A percentile compares a stretch with the other conserved stretches of the same genome.
Evolutionary conservation across 768 basidiomycete genomes (phyloP).

Genomic region (Kwoniella botswanensis): DNA sequence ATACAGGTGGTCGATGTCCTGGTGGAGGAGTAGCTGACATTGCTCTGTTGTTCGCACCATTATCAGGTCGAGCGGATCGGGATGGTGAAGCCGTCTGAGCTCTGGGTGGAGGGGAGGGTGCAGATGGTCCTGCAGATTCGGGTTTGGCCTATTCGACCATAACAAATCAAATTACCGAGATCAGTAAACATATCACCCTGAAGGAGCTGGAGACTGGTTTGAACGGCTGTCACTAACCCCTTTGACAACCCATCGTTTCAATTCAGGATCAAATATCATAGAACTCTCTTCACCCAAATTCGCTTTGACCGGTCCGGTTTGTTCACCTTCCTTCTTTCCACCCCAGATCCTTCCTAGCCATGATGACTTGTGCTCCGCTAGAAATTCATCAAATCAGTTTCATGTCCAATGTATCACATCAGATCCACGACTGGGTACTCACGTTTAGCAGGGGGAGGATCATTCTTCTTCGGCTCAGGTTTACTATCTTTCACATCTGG

Average conservation of each 20-base stretch:
- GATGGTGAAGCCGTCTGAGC: slow-evolving; percentile 83
- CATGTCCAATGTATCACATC: neutral
- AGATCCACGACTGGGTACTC: slow-evolving; percentile 9
- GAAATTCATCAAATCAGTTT: neutral
- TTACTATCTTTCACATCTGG: slow-evolving; percentile 36
- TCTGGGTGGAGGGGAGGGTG: slow-evolving; percentile 75
- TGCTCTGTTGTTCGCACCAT: slow-evolving; percentile 14
- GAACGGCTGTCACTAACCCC: slow-evolving; percentile 64
- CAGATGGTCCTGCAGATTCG: slow-evolving; percentile 63
- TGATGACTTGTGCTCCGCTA: slow-evolving; percentile 36
- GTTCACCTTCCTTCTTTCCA: slow-evolving; percentile 72
- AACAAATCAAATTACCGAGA: too few relatives aligned
- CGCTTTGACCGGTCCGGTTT: slow-evolving; percentile 77
- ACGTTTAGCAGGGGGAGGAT: slow-evolving; percentile 23
- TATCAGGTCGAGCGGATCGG: slow-evolving; percentile 19
- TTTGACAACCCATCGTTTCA: slow-evolving; percentile 94
- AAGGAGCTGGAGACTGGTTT: too few relatives aligned
- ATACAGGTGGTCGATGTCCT: slow-evolving; percentile 17
- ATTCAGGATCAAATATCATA: slow-evolving; percentile 94
- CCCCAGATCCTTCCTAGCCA: slow-evolving; percentile 82
- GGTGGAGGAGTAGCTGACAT: slow-evolving; percentile 39
- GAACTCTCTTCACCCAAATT: slow-evolving; percentile 88
- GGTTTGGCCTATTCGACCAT: slow-evolving; percentile 59
- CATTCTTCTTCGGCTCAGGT: slow-evolving; percentile 10
- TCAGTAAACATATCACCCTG: too few relatives aligned